Conservation (phyloP, 352 stramenopile genomes). For the Halophytophthora batemanensis region DNA sequence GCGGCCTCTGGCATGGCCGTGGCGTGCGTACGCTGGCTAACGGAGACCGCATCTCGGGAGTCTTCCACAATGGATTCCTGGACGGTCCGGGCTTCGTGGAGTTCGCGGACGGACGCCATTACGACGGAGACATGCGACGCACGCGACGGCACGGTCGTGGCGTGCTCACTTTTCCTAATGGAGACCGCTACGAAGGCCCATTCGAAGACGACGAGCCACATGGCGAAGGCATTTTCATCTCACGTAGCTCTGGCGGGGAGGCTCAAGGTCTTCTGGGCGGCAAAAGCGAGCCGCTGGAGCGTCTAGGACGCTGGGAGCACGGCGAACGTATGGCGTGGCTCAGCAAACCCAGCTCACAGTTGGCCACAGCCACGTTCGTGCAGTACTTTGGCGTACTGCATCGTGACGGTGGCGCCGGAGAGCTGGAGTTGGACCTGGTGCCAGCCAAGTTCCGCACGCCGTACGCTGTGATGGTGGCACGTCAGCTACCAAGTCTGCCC, state of each 20-base stretch:
- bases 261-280: slow-evolving; percentile 12
- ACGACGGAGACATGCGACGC: slow-evolving; percentile 51
- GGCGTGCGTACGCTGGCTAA: slow-evolving; percentile 56
- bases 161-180: slow-evolving; percentile 81
- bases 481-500: slow-evolving; percentile 66
- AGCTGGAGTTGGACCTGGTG: slow-evolving; percentile 68
- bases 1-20: slow-evolving; percentile 71
- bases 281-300: slow-evolving; percentile 54
- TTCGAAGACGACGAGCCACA: slow-evolving; percentile 85
- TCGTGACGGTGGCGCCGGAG: slow-evolving; percentile 30
- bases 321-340: slow-evolving; percentile 67
- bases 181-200: slow-evolving; percentile 88
- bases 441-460: slow-evolving; percentile 62
- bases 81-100: slow-evolving; percentile 54
- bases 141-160: slow-evolving; percentile 76
- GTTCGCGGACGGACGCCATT: slow-evolving; percentile 71
- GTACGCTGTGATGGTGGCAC: slow-evolving; percentile 79
- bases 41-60: slow-evolving; percentile 56
- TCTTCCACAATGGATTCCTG: slow-evolving; percentile 58
- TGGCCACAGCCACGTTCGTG: slow-evolving; percentile 73
- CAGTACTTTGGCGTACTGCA: slow-evolving; percentile 55
- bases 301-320: slow-evolving; percentile 55
- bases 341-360: slow-evolving; percentile 61
- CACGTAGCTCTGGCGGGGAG: slow-evolving; percentile 16
- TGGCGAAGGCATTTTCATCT: slow-evolving; percentile 73